Evolutionary conservation across 306 rosid genomes (phyloP).

Genomic region (Chamaecrista fasciculata): DNA sequence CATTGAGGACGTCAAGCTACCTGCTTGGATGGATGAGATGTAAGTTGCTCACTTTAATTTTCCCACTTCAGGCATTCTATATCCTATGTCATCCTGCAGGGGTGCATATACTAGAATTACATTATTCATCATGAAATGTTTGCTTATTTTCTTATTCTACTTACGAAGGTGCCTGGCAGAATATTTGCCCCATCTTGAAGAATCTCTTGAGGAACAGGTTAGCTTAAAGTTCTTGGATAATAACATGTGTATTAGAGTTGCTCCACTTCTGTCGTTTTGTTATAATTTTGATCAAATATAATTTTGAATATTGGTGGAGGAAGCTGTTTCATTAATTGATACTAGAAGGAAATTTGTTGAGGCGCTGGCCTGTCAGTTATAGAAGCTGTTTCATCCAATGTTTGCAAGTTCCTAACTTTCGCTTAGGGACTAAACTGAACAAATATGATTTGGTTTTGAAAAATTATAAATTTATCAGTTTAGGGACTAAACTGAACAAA

Average conservation of each 20-base stretch:
- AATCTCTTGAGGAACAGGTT: too few species aligned
- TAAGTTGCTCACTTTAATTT: conserved; percentile 41
- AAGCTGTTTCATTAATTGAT: conserved; percentile 79
- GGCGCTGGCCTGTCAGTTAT: conserved; percentile 61
- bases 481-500: too few species aligned
- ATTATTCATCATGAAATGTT: too few species aligned
- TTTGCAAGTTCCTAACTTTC: too few species aligned
- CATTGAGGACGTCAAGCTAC: conserved; percentile 89
- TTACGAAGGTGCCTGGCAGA: too few species aligned
- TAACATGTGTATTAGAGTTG: conserved; percentile 8
- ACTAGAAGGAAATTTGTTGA: conserved; percentile 78
- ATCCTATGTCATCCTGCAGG: neutral
- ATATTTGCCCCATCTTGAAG: too few species aligned
- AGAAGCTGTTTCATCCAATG: conserved; percentile 97
- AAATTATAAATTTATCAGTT: too few species aligned
- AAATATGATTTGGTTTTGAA: too few species aligned
- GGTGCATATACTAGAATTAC: too few species aligned
- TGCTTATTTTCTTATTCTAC: too few species aligned
- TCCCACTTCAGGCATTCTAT: neutral
- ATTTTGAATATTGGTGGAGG: conserved; percentile 71
- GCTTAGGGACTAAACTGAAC: too few species aligned
- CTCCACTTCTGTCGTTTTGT: neutral
- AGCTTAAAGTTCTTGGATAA: conserved; percentile 20
- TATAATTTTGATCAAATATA: too few species aligned
- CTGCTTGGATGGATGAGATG: conserved; percentile 88